A percentile compares a stretch with the other conserved stretches of the same genome.
These are phyloP conservation scores for Euphorbia schlechtendalii DNA, from an alignment of 441 rosid genomes.

Conservation along the genomic window DNA sequence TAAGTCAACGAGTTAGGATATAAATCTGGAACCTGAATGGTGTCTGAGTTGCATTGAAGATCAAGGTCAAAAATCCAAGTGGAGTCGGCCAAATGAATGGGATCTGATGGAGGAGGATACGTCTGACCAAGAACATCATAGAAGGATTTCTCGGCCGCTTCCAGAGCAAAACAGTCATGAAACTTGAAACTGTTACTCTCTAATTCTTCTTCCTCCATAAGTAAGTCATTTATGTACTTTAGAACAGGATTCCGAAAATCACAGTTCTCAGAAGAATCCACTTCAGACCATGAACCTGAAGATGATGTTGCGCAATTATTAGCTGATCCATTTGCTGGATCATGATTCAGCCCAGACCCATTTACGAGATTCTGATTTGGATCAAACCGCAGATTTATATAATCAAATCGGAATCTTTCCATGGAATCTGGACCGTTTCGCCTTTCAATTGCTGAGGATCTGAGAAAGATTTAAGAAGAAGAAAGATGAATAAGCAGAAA, in stretches of 20 bases:
- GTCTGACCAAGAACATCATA: slow-evolving; percentile 56
- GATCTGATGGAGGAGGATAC: slow-evolving; percentile 26
- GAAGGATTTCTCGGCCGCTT: slow-evolving; percentile 77
- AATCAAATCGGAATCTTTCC: slow-evolving; percentile 11
- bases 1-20: not conserved
- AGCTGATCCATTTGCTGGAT: not conserved
- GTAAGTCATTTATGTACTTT: slow-evolving; percentile 64
- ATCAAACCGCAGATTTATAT: slow-evolving; percentile 2
- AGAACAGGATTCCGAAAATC: slow-evolving; percentile 28
- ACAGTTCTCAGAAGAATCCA: slow-evolving; percentile 8
- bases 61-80: slow-evolving; percentile 4
- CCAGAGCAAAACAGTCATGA: slow-evolving; percentile 73
- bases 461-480: not conserved
- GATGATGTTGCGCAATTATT: slow-evolving; percentile 9
- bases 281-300: slow-evolving; percentile 15
- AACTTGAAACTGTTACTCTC: slow-evolving; percentile 52
- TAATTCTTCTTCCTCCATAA: slow-evolving; percentile 76
- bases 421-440: not conserved
- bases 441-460: not conserved
- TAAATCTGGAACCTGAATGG: slow-evolving; percentile 20
- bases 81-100: not conserved
- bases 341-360: not conserved
- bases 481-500: not conserved
- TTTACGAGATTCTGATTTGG: slow-evolving; percentile 12
- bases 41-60: slow-evolving; percentile 11